Base-by-base conservation (phyloP, 2,329 filamentous ascomycete genomes). In the Cercospora sesami region DNA sequence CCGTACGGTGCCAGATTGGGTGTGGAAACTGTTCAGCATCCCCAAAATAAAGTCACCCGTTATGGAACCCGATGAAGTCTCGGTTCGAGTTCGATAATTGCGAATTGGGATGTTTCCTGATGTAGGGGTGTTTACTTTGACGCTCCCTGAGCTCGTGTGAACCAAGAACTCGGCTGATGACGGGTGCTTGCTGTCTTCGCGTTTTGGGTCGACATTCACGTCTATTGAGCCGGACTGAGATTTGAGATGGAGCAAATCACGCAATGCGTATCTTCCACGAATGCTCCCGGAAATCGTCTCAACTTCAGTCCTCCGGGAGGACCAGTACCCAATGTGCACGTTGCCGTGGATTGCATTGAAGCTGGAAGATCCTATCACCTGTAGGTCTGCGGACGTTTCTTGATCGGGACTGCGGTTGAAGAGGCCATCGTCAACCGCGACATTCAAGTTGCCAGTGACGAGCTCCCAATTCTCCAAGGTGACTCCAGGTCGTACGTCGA, bases 181-280 rank as follows among this genome's bases (percentile, higher is more conserved):
- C 0, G 78, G 72, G 7, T 71, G 65, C 1, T 73, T 74, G 30
- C 73, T 51, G 26, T 73, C 76, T 1, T 74, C 78, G 23, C 77
- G 69, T 63, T 79, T 76, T 6, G 81, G 81, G 39, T 78, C 74
- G 31, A 83, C 75, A 36, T 79, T 73, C 53, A 82, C 74, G 62
- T 79, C 76, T 12, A 84, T 78, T 3, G 75, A 78, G 18, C 82
- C 82, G n/a, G 78, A 79, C 26, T 75, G 77, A 1, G 80, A 82
- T 2, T 73, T 76, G 36, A 84, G 75, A 18, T 74, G 77, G 8
- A 84, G 73, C 7, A 81, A 72, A 63, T 83, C 80, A 14, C 73
- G 73, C 2, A 83, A 75, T 4, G 79, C 75, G 71, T 80, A 83
- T 10, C 72, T 76, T 1, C 82, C 82, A 57, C 73, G 79, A 55